These are phyloP conservation scores for Podaxis sp. DNA, from an alignment of 768 basidiomycete genomes.

Conservation along the genomic window DNA sequence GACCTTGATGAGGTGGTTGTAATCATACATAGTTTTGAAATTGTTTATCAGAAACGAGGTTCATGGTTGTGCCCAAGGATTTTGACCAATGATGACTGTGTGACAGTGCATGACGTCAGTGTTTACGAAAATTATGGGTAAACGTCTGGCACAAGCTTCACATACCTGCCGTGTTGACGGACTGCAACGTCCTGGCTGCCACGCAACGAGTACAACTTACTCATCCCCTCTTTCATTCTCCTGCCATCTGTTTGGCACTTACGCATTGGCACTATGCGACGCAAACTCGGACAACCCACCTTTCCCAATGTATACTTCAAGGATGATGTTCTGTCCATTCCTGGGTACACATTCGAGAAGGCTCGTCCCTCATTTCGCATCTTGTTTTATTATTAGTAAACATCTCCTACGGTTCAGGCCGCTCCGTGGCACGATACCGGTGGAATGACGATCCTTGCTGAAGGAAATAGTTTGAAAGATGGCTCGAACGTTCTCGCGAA, in stretches of 20 bases:
- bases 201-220: neutral
- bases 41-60: neutral
- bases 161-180: neutral
- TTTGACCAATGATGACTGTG: neutral
- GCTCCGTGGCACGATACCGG: slow-evolving; percentile 72
- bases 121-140: slow-evolving; percentile 7
- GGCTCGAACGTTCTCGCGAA: slow-evolving; percentile 69
- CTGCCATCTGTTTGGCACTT: neutral
- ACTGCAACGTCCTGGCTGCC: neutral
- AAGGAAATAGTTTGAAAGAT: slow-evolving; percentile 71
- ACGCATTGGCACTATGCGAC: slow-evolving; percentile 39
- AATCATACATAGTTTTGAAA: slow-evolving; percentile 15
- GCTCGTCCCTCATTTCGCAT: slow-evolving; percentile 29
- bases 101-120: slow-evolving; percentile 18
- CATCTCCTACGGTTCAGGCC: slow-evolving; percentile 38
- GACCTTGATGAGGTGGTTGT: slow-evolving; percentile 25
- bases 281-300: slow-evolving; percentile 56
- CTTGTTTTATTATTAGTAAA: neutral
- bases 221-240: neutral
- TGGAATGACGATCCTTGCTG: slow-evolving; percentile 65
- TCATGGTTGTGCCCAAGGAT: neutral
- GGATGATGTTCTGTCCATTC: slow-evolving; percentile 60
- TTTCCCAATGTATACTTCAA: slow-evolving; percentile 60
- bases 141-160: neutral
- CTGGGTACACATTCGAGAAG: slow-evolving; percentile 73